Base-by-base conservation (phyloP, 768 basidiomycete genomes). In the Dendrothele bispora region DNA sequence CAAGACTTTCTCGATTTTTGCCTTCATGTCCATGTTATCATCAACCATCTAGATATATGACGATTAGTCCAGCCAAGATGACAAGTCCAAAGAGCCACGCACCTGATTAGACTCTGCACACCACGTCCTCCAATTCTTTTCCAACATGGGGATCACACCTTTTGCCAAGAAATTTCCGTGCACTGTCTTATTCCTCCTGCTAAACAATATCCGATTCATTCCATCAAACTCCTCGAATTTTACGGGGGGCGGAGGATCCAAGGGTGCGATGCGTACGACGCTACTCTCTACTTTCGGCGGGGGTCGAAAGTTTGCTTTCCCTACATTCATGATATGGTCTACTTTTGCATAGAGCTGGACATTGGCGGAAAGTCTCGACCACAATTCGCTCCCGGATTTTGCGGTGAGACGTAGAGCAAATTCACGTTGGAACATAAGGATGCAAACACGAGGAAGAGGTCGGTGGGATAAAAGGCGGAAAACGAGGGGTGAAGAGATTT, bases 341-440 rank as follows among this genome's bases (percentile, higher is more conserved):
- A 98, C 94, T 61, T 94, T 92, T 11, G 97, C 85, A 63, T 97
- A 99, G 3, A 99, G 83, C 69, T 98, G 97, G 10, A 98, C 97
- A 65, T 99, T 98, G 17, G 93, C 95, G 15, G 90, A 91, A 17
- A 99, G 71, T 34, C 97, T 80, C 41, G 93, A 97, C 97, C 97
- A 99, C 5, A 95, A 71, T 5, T 82, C 72, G 3, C 90, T 84
- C 7, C 84, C 84, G 0, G 97, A 93, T 20, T 80, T 75, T 3
- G 95, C 95, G 34, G 90, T 84, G 10, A 99, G 80, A 2, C 97
- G 87, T 51, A 95, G 75, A 0, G 97, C 97, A 60, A 99, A 99
- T 68, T 99, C 97, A 47, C 94, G 88, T 70, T 99, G 97, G 73
- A 99, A 99, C 97, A 99, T 99, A 71, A 99, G 88, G 52, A 99